Conservation (phyloP, 1,284 basidiomycete genomes). For the Neonothopanus nambi region DNA sequence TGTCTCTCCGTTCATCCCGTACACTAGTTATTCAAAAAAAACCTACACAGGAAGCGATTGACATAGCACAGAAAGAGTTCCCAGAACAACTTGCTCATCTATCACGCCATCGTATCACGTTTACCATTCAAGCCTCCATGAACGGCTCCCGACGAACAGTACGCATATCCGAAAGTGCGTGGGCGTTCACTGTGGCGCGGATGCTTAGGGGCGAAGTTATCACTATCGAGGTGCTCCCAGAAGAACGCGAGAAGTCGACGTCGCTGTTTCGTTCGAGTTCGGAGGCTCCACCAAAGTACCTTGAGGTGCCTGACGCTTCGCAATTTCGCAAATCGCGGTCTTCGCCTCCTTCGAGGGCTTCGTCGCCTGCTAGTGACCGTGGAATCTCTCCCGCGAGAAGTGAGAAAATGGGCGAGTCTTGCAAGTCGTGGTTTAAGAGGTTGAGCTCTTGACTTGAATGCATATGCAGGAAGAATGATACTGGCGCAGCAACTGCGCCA, state of each 20-base stretch:
- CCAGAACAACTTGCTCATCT: conserved; percentile 42
- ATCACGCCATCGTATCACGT: conserved; percentile 42
- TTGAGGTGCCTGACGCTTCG: conserved; percentile 31
- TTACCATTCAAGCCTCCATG: conserved; percentile 41
- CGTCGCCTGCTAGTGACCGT: conserved; percentile 12
- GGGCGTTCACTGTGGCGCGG: conserved; percentile 44
- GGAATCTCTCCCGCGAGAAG: neutral
- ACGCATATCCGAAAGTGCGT: conserved; percentile 57
- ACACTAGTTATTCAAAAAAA: neutral
- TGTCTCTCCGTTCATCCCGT: neutral
- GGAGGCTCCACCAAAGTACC: conserved; percentile 32
- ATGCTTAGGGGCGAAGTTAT: conserved; percentile 57
- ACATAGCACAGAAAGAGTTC: conserved; percentile 49
- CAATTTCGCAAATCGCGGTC: conserved; percentile 22
- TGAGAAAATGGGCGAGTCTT: neutral
- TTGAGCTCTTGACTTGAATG: too few relatives aligned
- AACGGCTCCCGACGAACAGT: conserved; percentile 36
- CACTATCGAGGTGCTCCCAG: conserved; percentile 41
- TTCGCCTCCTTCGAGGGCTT: conserved; percentile 22
- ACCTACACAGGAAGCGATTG: conserved; percentile 49
- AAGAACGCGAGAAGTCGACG: conserved; percentile 10
- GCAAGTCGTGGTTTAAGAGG: neutral
- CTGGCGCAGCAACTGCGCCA: too few relatives aligned
- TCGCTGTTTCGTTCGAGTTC: conserved; percentile 25
- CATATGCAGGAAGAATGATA: too few relatives aligned